phyloP scores from a whole-genome alignment of 352 stramenopile genomes.

The Pythium guiyangense region DNA sequence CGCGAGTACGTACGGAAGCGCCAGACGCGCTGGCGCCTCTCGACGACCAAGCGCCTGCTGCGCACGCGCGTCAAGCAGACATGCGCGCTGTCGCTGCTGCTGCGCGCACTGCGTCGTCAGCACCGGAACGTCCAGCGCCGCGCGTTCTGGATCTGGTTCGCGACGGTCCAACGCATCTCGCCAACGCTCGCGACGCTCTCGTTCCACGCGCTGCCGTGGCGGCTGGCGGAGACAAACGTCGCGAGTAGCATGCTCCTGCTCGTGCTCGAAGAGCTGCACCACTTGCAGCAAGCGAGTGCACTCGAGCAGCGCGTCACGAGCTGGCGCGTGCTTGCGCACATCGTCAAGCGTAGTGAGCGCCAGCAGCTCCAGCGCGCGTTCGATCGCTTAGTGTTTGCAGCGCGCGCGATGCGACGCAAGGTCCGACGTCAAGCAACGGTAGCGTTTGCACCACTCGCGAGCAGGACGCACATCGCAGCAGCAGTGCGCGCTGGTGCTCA shows the following conservation, averaged over 20 bases:
- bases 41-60: neutral
- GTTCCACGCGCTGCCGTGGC: slow-evolving; percentile 22
- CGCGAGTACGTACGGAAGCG: slow-evolving; percentile 5
- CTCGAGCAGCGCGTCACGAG: slow-evolving; percentile 7
- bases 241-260: slow-evolving; percentile 25
- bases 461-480: neutral
- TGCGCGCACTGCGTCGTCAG: slow-evolving; percentile 20
- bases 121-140: slow-evolving; percentile 19
- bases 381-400: slow-evolving; percentile 9
- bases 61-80: neutral
- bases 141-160: slow-evolving; percentile 50
- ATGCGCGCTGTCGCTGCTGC: slow-evolving; percentile 14
- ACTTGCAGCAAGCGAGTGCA: slow-evolving; percentile 12
- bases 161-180: slow-evolving; percentile 21
- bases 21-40: slow-evolving; percentile 4
- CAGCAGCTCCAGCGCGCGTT: slow-evolving; percentile 16
- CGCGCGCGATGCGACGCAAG: neutral
- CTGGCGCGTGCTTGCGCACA: slow-evolving; percentile 10
- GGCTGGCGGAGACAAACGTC: slow-evolving; percentile 6
- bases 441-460: too few species aligned
- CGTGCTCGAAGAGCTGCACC: slow-evolving; percentile 25
- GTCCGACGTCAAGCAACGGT: neutral
- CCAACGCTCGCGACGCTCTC: slow-evolving; percentile 11
- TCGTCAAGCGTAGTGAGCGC: slow-evolving; percentile 1
- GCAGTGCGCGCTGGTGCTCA: slow-evolving; percentile 21